These are phyloP conservation scores for Nothophytophthora sp. DNA, from an alignment of 352 stramenopile species.

Conservation along the genomic window DNA sequence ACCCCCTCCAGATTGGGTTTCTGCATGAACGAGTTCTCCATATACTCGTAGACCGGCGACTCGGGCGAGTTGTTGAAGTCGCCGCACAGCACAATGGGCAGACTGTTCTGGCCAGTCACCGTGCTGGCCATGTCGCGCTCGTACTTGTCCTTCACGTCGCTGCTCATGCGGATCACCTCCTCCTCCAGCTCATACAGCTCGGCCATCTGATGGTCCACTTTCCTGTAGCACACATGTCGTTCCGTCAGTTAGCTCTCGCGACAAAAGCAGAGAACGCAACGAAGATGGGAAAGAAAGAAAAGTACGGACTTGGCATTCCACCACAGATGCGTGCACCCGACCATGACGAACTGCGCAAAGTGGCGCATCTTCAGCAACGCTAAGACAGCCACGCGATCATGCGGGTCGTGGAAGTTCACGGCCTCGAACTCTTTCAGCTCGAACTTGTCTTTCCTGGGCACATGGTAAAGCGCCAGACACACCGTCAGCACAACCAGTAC, in stretches of 20 bases:
- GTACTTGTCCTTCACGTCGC: constrained; percentile 83
- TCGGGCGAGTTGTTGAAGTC: constrained; percentile 90
- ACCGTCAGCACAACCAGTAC: background rate
- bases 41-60: constrained; percentile 86
- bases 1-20: constrained; percentile 77
- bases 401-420: constrained; percentile 86
- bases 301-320: constrained; percentile 83
- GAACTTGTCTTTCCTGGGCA: constrained; percentile 77
- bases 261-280: background rate
- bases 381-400: constrained; percentile 86
- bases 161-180: constrained; percentile 81
- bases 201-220: constrained; percentile 88
- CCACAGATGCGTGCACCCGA: constrained; percentile 86
- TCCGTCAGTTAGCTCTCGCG: background rate
- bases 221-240: constrained; percentile 28
- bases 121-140: constrained; percentile 56
- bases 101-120: constrained; percentile 43
- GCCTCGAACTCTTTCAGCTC: constrained; percentile 85
- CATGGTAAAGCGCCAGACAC: background rate
- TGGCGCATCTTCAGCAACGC: constrained; percentile 83
- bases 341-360: constrained; percentile 78
- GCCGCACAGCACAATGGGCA: constrained; percentile 82
- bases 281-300: background rate
- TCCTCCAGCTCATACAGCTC: constrained; percentile 85
- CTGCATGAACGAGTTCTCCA: constrained; percentile 88